Evolutionary conservation across 805 yeast species (phyloP).

Genomic region (Metschnikowia gruessii): DNA sequence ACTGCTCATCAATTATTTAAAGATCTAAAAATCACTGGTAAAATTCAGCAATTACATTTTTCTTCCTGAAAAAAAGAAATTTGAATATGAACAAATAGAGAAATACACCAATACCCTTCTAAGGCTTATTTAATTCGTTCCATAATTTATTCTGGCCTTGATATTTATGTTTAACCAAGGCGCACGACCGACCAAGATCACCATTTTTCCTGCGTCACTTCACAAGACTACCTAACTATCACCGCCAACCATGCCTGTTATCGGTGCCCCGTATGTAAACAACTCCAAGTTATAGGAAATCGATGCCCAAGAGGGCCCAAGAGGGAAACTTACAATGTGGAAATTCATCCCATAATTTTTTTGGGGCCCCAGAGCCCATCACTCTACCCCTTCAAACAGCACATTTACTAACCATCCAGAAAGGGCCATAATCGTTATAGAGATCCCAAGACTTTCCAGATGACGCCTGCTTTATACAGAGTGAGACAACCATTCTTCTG

Average conservation of each 20-base stretch:
- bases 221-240: background rate
- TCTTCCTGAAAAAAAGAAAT: too few species aligned
- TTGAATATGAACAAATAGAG: too few species aligned
- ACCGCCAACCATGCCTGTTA: constrained; percentile 23
- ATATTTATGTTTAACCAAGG: background rate
- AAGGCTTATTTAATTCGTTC: background rate
- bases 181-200: constrained; percentile 8
- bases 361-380: background rate
- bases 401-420: constrained; percentile 25
- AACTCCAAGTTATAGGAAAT: background rate
- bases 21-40: background rate
- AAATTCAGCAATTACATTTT: too few species aligned
- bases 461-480: constrained; percentile 91
- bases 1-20: background rate
- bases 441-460: constrained; percentile 70
- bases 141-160: background rate
- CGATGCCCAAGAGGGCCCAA: too few species aligned
- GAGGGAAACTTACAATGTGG: too few species aligned
- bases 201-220: constrained; percentile 2
- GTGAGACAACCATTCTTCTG: constrained; percentile 86
- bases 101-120: too few species aligned
- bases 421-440: constrained; percentile 44
- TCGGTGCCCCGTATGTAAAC: constrained; percentile 31
- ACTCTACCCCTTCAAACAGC: too few species aligned
- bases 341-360: background rate